Conservation (phyloP, 495 filamentous ascomycete genomes). For the Monascus purpureus region DNA sequence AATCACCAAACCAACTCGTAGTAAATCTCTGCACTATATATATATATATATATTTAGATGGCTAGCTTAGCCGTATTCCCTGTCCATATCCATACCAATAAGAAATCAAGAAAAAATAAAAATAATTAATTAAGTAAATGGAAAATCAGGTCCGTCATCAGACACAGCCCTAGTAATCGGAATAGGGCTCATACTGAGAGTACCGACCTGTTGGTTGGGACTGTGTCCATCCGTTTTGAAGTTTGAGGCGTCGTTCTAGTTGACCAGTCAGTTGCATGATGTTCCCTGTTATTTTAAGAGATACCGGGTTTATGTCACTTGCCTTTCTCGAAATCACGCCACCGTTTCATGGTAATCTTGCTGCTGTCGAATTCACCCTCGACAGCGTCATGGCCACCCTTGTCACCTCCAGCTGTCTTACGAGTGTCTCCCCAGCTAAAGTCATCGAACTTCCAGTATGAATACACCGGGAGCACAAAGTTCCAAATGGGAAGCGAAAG, state of each 20-base stretch:
- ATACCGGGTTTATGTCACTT: too few species aligned
- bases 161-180: slow-evolving; percentile 6
- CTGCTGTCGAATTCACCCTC: slow-evolving; percentile 96
- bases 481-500: slow-evolving; percentile 95
- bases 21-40: too few species aligned
- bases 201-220: slow-evolving; percentile 2
- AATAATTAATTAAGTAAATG: too few species aligned
- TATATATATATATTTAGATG: too few species aligned
- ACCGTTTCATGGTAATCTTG: slow-evolving; percentile 97
- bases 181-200: slow-evolving; percentile 8
- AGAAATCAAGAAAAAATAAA: too few species aligned
- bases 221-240: slow-evolving; percentile 7
- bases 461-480: slow-evolving; percentile 84
- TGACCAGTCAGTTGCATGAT: slow-evolving; percentile 5
- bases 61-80: too few species aligned
- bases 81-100: too few species aligned
- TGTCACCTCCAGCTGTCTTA: slow-evolving; percentile 86
- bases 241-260: slow-evolving; percentile 12
- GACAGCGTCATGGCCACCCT: slow-evolving; percentile 59
- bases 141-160: too few species aligned
- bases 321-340: slow-evolving; percentile 92
- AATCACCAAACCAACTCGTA: too few species aligned
- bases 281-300: too few species aligned
- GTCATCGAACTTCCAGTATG: slow-evolving; percentile 99
- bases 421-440: slow-evolving; percentile 99